Base-by-base conservation (phyloP, 1,284 basidiomycete species). In the Dichomitus squalens region DNA sequence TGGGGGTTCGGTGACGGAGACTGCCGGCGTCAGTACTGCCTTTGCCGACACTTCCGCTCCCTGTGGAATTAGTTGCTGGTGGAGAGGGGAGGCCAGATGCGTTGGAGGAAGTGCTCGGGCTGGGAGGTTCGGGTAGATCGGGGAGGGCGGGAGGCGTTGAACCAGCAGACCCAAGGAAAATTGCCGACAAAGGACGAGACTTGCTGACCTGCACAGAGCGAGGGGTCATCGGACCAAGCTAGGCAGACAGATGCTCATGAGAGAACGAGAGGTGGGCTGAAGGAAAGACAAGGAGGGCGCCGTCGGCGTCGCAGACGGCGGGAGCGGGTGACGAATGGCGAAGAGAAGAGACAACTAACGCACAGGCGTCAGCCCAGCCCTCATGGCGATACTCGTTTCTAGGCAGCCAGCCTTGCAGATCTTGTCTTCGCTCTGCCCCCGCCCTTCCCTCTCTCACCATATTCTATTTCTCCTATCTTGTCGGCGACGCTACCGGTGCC, bases 41-140 rank as follows among this genome's bases (percentile, higher is more conserved):
- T 58, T 87, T 85, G 49, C 85, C 86, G 2, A 83, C 83, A 66
- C 88, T 90, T 49, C 88, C 87, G 69, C 88, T 90, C 25, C 87
- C 88, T 2, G 88, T 90, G 18, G 88, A 91, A 67, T 90, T 91
- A 23, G 90, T 88, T 36, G 88, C 89, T 40, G 89, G 89, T 0
- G 89, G 89, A 16, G 88, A 90, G 2, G 89, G 90, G 6, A 92
- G 71, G 7, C 89, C 88, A 9, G 87, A 88, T 58, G 78, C 75
- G 60, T 65, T 72, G 4, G 82, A 81, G 59, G 70, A 75, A 70
- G 65, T 75, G 7, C 74, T 75, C 16, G 87, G 85, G 58, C 84
- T 87, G 8, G 87, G 86, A 6, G 86, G 87, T 61, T 86, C 86
- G 51, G 88, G 87, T 46, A 88, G 79, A 63, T 87, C 83, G 2